Evolutionary conservation across 2,329 filamentous ascomycete species (phyloP).

Genomic region (Scytalidium sp.): DNA sequence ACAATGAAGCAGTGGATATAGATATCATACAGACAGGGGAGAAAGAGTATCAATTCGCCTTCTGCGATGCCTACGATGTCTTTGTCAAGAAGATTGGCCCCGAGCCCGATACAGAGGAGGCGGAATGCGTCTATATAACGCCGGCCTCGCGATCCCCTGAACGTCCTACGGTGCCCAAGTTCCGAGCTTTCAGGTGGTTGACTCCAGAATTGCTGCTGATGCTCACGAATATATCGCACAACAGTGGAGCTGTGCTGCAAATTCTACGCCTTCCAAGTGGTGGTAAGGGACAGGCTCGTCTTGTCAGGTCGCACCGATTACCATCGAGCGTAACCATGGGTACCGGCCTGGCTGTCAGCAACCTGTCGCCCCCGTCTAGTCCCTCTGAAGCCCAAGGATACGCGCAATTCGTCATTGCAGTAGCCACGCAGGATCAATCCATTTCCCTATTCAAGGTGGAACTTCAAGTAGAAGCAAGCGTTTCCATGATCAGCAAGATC

Average conservation of each 20-base stretch:
- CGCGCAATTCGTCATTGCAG: slow-evolving; percentile 76
- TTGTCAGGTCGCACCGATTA: slow-evolving; percentile 54
- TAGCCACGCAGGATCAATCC: slow-evolving; percentile 76
- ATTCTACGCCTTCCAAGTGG: slow-evolving; percentile 42
- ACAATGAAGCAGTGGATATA: slow-evolving; percentile 63
- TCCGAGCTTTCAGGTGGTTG: slow-evolving; percentile 58
- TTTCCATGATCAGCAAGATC: slow-evolving; percentile 51
- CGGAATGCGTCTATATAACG: slow-evolving; percentile 54
- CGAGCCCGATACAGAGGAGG: slow-evolving; percentile 41
- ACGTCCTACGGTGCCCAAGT: slow-evolving; percentile 42
- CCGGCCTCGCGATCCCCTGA: slow-evolving; percentile 41
- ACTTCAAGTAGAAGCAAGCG: slow-evolving; percentile 46
- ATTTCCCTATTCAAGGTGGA: slow-evolving; percentile 77
- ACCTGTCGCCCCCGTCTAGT: slow-evolving; percentile 55
- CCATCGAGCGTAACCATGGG: slow-evolving; percentile 69
- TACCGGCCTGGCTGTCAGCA: slow-evolving; percentile 73
- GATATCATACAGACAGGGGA: slow-evolving; percentile 64
- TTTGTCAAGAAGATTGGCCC: slow-evolving; percentile 44
- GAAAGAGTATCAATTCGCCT: slow-evolving; percentile 68
- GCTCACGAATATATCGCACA: slow-evolving; percentile 56
- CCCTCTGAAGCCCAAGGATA: slow-evolving; percentile 52
- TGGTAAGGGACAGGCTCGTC: slow-evolving; percentile 37
- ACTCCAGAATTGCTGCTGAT: slow-evolving; percentile 55
- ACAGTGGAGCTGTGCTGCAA: slow-evolving; percentile 54
- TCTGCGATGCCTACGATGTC: slow-evolving; percentile 74